Evolutionary conservation across 306 rosid genomes (phyloP).

Genomic region (Medicago ruthenica): DNA sequence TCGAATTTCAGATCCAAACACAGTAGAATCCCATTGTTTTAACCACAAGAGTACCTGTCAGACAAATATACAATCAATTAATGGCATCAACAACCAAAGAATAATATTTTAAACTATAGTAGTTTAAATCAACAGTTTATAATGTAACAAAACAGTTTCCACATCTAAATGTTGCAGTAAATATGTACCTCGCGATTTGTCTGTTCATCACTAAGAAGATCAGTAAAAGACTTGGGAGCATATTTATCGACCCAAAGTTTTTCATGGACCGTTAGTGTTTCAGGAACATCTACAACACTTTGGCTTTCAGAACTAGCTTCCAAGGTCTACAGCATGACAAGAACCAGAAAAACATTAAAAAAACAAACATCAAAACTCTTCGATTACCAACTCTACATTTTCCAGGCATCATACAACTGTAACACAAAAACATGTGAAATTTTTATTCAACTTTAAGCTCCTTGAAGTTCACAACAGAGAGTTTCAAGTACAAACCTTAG

Average conservation of each 20-base stretch:
- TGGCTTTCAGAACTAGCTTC: slow-evolving; percentile 66
- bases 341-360: slow-evolving; percentile 24
- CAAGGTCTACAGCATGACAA: slow-evolving; percentile 60
- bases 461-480: slow-evolving; percentile 28
- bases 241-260: slow-evolving; percentile 97
- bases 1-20: slow-evolving; percentile 88
- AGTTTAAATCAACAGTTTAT: slow-evolving; percentile 8
- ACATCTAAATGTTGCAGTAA: slow-evolving; percentile 21
- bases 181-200: slow-evolving; percentile 89
- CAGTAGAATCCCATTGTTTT: slow-evolving; percentile 92
- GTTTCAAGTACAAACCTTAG: slow-evolving; percentile 64
- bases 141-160: not conserved
- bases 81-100: slow-evolving; percentile 34
- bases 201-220: slow-evolving; percentile 96
- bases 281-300: slow-evolving; percentile 57
- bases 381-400: slow-evolving; percentile 19
- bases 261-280: slow-evolving; percentile 59
- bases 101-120: slow-evolving; percentile 18
- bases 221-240: slow-evolving; percentile 85
- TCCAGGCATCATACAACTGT: slow-evolving; percentile 18
- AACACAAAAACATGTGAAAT: slow-evolving; percentile 8
- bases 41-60: slow-evolving; percentile 90
- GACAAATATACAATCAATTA: slow-evolving; percentile 34
- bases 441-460: slow-evolving; percentile 26
- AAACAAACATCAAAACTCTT: slow-evolving; percentile 18